phyloP scores from a whole-genome alignment of 2,329 filamentous ascomycete genomes.

The Orbilia oligospora region DNA sequence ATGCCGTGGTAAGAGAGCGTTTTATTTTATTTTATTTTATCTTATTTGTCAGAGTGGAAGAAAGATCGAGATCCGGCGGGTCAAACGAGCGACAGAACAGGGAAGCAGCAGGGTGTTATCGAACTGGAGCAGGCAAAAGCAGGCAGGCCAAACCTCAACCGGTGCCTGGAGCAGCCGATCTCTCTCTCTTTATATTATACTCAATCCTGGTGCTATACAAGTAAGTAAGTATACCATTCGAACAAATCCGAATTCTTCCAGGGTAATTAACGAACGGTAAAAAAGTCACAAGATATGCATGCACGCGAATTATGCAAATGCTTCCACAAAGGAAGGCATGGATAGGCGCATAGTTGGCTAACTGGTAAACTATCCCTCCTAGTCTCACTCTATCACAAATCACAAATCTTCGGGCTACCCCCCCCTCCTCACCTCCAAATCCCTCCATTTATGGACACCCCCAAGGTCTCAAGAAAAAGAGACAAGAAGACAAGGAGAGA shows the following conservation, averaged over 20 bases:
- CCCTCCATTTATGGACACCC: neutral
- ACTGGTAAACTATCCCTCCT: conserved; percentile 1
- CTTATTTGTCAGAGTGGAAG: neutral
- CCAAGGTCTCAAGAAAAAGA: no score
- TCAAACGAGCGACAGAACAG: conserved; percentile 18
- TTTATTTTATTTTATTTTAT: neutral
- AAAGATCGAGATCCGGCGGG: conserved; percentile 10
- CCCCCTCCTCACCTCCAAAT: neutral
- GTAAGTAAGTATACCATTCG: no score
- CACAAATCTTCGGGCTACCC: no score
- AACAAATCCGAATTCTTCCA: no score
- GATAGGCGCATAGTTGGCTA: conserved; percentile 44
- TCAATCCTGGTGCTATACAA: no score
- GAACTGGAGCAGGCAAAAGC: conserved; percentile 21
- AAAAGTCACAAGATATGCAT: conserved; percentile 22
- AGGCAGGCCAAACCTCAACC: conserved; percentile 27
- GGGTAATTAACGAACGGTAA: neutral
- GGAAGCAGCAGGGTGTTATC: no score
- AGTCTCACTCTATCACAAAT: conserved; percentile 23
- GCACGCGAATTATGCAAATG: conserved; percentile 17
- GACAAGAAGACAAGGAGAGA: no score
- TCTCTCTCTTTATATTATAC: conserved; percentile 27
- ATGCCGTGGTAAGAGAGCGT: neutral
- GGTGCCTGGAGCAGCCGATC: conserved; percentile 32
- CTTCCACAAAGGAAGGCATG: conserved; percentile 40